Evolutionary conservation across 148 eudicot species (phyloP), one percentile per base, ranked within the genome.

Genomic region (Cornus controversa): DNA sequence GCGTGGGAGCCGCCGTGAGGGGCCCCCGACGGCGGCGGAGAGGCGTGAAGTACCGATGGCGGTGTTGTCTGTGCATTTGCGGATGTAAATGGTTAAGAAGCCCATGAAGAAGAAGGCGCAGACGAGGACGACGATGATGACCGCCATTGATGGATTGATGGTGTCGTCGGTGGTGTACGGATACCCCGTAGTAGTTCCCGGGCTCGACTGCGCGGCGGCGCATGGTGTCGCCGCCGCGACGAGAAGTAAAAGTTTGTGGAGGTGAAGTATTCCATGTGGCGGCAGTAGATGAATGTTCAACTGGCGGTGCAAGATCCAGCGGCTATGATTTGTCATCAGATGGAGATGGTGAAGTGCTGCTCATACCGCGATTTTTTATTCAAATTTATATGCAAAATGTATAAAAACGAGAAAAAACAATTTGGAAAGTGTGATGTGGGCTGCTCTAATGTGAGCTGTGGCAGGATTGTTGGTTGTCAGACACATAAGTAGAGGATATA

Each of bases 61-160:
- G 40, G 25, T 15, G 40, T 37, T 9, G 0, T 15, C 15, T 10
- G 69, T 8, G 78, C 89, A 85, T 4, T 72, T 80, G 16, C 80
- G 89, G 50, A 86, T 69, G 85, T 81, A 89, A 67, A 85, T 25
- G 22, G 84, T 36, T 20, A 83, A 67, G 45, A 79, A 74, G 27
- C 83, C 84, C 13, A 84, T 79, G 50, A 84, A 72, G 80, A 81
- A 79, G 75, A 86, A 79, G 6, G 79, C 85, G 10, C 75, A 28
- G 23, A 85, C 79, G 0, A 85, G 69, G 20, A 77, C 79, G 10
- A 79, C 75, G 11, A 85, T 75, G 0, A 82, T 64, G 2, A 77
- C 13, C 6, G 83, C 83, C 73, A 77, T 70, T 47, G 87, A 77
- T 9, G 85, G 83, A 37, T 72, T 79, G 0, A 80, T 74, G 18